phyloP scores from a whole-genome alignment of 2,329 filamentous ascomycete species.

The Epicoccum sorghinum region DNA sequence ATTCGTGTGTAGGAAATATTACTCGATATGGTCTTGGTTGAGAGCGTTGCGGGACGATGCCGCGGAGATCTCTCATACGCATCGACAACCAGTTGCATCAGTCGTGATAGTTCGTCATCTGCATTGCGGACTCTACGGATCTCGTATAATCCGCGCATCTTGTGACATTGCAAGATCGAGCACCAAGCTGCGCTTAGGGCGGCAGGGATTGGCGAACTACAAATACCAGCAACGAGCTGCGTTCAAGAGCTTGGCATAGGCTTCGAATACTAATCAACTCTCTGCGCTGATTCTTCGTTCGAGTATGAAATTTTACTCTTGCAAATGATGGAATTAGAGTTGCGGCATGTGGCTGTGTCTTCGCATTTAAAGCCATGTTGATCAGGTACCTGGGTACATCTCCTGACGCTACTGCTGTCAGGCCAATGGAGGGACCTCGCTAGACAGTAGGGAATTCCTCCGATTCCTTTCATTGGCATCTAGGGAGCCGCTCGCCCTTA shows the following conservation, averaged over 20 bases:
- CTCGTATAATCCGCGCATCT: too few relatives aligned
- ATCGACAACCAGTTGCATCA: not conserved
- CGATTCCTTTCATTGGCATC: not conserved
- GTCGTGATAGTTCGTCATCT: not conserved
- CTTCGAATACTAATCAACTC: too few relatives aligned
- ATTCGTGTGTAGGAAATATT: not conserved
- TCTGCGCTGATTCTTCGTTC: too few relatives aligned
- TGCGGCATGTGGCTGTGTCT: not conserved
- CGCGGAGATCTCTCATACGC: not conserved
- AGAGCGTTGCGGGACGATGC: not conserved
- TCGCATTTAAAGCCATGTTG: not conserved
- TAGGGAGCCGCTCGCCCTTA: too few relatives aligned
- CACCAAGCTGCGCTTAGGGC: too few relatives aligned
- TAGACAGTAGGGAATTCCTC: not conserved
- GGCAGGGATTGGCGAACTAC: too few relatives aligned
- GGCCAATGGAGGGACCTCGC: not conserved
- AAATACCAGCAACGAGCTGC: too few relatives aligned
- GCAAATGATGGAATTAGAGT: not conserved
- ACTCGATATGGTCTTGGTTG: not conserved
- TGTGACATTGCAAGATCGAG: too few relatives aligned
- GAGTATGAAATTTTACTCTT: too few relatives aligned
- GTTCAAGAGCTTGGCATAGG: too few relatives aligned
- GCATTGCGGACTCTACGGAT: too few relatives aligned
- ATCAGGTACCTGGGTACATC: slow-evolving; percentile 6
- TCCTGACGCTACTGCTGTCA: slow-evolving; percentile 11